phyloP scores from a whole-genome alignment of 495 filamentous ascomycete genomes.

The Copromyces sp. region DNA sequence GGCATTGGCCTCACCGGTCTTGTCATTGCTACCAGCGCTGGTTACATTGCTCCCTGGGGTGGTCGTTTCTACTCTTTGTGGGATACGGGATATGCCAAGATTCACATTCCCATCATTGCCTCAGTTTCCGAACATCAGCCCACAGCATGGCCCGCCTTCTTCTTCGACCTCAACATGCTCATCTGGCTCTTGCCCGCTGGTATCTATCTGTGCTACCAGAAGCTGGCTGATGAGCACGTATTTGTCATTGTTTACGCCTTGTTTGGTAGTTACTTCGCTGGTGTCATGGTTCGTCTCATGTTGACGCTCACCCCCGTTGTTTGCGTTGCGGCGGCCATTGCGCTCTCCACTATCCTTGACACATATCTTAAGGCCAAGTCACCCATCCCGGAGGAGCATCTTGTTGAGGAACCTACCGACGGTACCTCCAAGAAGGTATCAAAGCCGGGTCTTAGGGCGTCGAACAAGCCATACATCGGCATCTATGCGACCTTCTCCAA shows the following conservation, averaged over 20 bases:
- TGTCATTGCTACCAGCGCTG: slow-evolving; percentile 71
- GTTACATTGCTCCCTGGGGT: slow-evolving; percentile 94
- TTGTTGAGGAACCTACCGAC: slow-evolving; percentile 40
- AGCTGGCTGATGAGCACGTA: slow-evolving; percentile 90
- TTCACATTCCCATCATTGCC: slow-evolving; percentile 98
- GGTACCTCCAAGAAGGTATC: slow-evolving; percentile 38
- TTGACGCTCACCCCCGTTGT: slow-evolving; percentile 94
- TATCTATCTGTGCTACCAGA: slow-evolving; percentile 95
- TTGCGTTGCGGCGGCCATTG: slow-evolving; percentile 87
- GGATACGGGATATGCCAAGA: slow-evolving; percentile 99
- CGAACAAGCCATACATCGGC: slow-evolving; percentile 64
- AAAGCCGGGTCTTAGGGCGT: slow-evolving; percentile 54
- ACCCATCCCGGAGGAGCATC: slow-evolving; percentile 38
- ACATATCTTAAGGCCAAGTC: slow-evolving; percentile 59
- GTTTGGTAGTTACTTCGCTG: slow-evolving; percentile 93
- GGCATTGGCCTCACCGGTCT: slow-evolving; percentile 55
- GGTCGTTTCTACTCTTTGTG: slow-evolving; percentile 99
- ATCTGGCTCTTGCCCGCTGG: slow-evolving; percentile 99
- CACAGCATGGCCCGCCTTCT: slow-evolving; percentile 99
- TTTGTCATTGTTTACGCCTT: slow-evolving; percentile 96
- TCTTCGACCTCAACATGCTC: slow-evolving; percentile 95
- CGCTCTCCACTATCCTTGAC: slow-evolving; percentile 80
- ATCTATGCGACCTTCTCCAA: slow-evolving; percentile 79
- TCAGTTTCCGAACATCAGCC: slow-evolving; percentile 99
- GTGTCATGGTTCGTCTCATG: slow-evolving; percentile 99